A percentile compares a stretch with the other conserved stretches of the same genome.
phyloP scores from a whole-genome alignment of 352 stramenopile species.

The Nothophytophthora sp. region DNA sequence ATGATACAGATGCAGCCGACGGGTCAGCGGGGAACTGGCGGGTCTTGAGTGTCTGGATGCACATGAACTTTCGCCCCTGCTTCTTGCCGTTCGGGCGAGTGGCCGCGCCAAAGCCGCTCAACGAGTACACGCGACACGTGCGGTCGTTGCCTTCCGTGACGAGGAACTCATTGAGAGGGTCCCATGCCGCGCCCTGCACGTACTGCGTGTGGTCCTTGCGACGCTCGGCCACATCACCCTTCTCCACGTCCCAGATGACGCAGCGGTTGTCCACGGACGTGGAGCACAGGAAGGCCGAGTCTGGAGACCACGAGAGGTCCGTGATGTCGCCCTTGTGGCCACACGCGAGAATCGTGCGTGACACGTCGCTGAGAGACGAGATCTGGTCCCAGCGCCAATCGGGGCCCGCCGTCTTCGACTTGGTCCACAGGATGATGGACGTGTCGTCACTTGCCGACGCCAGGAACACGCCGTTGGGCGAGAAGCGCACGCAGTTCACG shows the following conservation, averaged over 20 bases:
- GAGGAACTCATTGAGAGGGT: slow-evolving; percentile 94
- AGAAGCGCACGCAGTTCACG: slow-evolving; percentile 93
- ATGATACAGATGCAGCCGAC: neutral
- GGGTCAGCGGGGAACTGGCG: slow-evolving; percentile 53
- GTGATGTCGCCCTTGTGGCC: slow-evolving; percentile 92
- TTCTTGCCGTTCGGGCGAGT: slow-evolving; percentile 64
- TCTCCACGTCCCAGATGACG: slow-evolving; percentile 88
- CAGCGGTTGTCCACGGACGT: slow-evolving; percentile 93
- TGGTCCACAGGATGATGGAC: slow-evolving; percentile 87
- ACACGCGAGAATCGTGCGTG: slow-evolving; percentile 69
- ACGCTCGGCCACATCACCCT: slow-evolving; percentile 75
- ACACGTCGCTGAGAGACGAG: slow-evolving; percentile 79
- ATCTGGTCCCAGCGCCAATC: slow-evolving; percentile 83
- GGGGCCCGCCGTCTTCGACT: slow-evolving; percentile 64
- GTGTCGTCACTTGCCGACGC: slow-evolving; percentile 90
- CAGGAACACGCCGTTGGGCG: slow-evolving; percentile 79
- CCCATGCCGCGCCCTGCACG: slow-evolving; percentile 96
- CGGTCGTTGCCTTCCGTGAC: slow-evolving; percentile 95
- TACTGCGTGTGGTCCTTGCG: slow-evolving; percentile 95
- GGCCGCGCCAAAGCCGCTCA: slow-evolving; percentile 60
- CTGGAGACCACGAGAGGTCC: slow-evolving; percentile 91
- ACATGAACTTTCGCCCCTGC: slow-evolving; percentile 67
- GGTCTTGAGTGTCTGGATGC: slow-evolving; percentile 79
- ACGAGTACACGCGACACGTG: slow-evolving; percentile 92
- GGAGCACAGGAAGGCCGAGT: slow-evolving; percentile 91